Percentiles rank a stretch among this genome's conserved stretches.
phyloP scores from a whole-genome alignment of 2,329 filamentous ascomycete genomes.

The Mycosphaerella arachidis region DNA sequence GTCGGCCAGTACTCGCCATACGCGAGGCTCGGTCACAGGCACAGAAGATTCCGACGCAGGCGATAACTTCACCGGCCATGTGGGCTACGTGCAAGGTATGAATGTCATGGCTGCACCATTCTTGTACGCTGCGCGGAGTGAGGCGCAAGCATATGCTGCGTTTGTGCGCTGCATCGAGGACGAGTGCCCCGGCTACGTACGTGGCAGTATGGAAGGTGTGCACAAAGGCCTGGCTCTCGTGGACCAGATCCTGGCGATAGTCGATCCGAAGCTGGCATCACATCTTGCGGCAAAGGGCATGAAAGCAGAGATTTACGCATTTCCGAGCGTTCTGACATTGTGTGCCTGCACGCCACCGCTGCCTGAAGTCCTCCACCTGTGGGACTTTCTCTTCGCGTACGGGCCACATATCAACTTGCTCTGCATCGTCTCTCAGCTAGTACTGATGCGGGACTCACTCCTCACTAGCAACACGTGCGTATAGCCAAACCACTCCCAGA shows the following conservation, averaged over 20 bases:
- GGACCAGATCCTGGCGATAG: constrained; percentile 84
- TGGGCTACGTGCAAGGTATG: constrained; percentile 97
- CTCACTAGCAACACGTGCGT: constrained; percentile 75
- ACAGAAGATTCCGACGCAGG: constrained; percentile 61
- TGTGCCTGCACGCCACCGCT: constrained; percentile 94
- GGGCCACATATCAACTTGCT: constrained; percentile 91
- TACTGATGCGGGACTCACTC: constrained; percentile 80
- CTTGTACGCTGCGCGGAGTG: constrained; percentile 87
- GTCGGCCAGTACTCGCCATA: constrained; percentile 32
- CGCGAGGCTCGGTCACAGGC: constrained; percentile 44
- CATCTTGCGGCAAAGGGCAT: constrained; percentile 84
- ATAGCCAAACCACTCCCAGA: no score
- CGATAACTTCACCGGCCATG: constrained; percentile 53
- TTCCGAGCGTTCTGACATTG: constrained; percentile 88
- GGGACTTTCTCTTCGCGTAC: constrained; percentile 97
- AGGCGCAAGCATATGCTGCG: constrained; percentile 88
- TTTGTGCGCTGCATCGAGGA: constrained; percentile 83
- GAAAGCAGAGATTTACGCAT: constrained; percentile 91
- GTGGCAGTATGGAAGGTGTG: constrained; percentile 94
- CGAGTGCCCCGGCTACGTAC: constrained; percentile 89
- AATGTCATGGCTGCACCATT: constrained; percentile 96
- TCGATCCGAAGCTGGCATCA: constrained; percentile 79
- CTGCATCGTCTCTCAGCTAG: constrained; percentile 91
- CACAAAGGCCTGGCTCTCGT: constrained; percentile 87
- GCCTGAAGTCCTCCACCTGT: constrained; percentile 85